A percentile compares a stretch with the other conserved stretches of the same genome.
These are phyloP conservation scores for Ophiostoma sp. DNA, from an alignment of 2,329 filamentous ascomycete genomes.

Conservation along the genomic window DNA sequence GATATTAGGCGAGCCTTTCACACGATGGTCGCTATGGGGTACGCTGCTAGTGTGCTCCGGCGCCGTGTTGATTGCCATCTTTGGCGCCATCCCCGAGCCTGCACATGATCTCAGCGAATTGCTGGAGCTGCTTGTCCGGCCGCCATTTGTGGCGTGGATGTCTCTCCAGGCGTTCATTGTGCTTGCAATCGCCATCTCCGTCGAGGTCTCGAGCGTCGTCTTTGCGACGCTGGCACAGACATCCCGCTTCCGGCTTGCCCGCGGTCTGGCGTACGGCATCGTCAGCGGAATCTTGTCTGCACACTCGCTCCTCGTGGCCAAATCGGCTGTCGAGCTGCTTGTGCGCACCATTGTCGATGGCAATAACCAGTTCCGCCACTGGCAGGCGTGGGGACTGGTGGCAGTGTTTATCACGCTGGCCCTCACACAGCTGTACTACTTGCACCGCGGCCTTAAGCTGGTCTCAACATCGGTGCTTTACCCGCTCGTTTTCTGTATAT, in stretches of 20 bases:
- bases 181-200: slow-evolving; percentile 58
- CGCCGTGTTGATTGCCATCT: slow-evolving; percentile 86
- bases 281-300: slow-evolving; percentile 91
- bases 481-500: slow-evolving; percentile 95
- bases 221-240: slow-evolving; percentile 43
- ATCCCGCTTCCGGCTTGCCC: slow-evolving; percentile 56
- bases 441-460: slow-evolving; percentile 88
- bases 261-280: slow-evolving; percentile 81
- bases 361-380: slow-evolving; percentile 88
- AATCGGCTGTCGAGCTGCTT: slow-evolving; percentile 91
- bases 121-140: slow-evolving; percentile 65
- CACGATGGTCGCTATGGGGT: slow-evolving; percentile 83
- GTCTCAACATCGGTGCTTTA: slow-evolving; percentile 95
- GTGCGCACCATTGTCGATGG: slow-evolving; percentile 79
- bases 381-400: slow-evolving; percentile 91
- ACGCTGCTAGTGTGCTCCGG: slow-evolving; percentile 82
- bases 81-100: slow-evolving; percentile 89
- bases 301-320: slow-evolving; percentile 87
- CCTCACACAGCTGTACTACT: slow-evolving; percentile 86
- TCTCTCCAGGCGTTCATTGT: slow-evolving; percentile 70
- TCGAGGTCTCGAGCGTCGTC: slow-evolving; percentile 49
- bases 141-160: slow-evolving; percentile 86
- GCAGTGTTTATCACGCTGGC: slow-evolving; percentile 75
- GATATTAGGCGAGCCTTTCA: slow-evolving; percentile 90
- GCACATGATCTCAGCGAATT: slow-evolving; percentile 83